Conservation (phyloP, 805 yeast genomes). For the Scheffersomyces coipomensis region DNA sequence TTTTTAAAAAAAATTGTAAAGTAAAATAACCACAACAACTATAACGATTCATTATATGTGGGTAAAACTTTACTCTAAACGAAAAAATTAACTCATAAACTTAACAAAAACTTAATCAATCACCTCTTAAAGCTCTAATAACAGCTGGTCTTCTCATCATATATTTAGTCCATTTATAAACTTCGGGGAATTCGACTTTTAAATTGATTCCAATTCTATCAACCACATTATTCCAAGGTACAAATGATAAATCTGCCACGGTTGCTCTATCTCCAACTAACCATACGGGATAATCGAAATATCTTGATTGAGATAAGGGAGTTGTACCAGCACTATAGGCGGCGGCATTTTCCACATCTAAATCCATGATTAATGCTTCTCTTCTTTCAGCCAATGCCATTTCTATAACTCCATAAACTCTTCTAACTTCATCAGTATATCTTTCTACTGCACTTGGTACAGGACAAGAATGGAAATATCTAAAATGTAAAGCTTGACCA, state of each 20-base stretch:
- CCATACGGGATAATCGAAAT: constrained; percentile 94
- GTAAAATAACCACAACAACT: too few relatives aligned
- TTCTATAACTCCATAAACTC: constrained; percentile 92
- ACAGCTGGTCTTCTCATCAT: constrained; percentile 97
- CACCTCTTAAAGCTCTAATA: constrained; percentile 79
- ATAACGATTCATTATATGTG: too few relatives aligned
- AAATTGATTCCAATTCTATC: constrained; percentile 88
- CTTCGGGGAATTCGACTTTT: constrained; percentile 89
- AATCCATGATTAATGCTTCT: constrained; percentile 85
- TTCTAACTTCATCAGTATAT: constrained; percentile 86
- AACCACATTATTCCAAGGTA: constrained; percentile 96
- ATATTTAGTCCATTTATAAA: constrained; percentile 90
- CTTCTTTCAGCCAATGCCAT: constrained; percentile 93
- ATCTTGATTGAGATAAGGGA: constrained; percentile 78
- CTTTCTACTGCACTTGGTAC: constrained; percentile 89
- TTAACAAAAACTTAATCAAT: too few relatives aligned
- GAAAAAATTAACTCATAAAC: too few relatives aligned
- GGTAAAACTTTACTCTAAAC: too few relatives aligned
- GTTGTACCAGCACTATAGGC: constrained; percentile 87
- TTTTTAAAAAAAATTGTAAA: too few relatives aligned
- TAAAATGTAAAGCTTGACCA: constrained; percentile 93
- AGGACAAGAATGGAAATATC: constrained; percentile 82
- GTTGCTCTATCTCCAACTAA: constrained; percentile 79
- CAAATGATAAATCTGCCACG: constrained; percentile 88
- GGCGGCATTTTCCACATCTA: constrained; percentile 84